phyloP scores from a whole-genome alignment of 805 yeast species.

The Saturnispora bothae region DNA sequence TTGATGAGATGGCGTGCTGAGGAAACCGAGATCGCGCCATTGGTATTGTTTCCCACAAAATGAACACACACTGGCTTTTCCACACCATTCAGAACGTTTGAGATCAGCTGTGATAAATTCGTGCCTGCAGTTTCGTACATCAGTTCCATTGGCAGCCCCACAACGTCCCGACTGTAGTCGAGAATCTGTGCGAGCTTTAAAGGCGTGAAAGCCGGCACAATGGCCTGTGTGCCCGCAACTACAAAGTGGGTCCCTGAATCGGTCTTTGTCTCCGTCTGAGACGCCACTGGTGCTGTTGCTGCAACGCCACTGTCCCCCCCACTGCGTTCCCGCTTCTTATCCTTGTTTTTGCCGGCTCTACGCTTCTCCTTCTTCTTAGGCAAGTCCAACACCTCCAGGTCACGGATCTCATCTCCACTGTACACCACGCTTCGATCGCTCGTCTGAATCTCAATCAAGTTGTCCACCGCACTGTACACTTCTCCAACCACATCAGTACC shows the following conservation, averaged over 20 bases:
- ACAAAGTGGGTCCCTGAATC: conserved; percentile 1
- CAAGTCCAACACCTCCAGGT: conserved; percentile 46
- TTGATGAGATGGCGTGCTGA: conserved; percentile 71
- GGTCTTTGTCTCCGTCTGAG: too few relatives aligned
- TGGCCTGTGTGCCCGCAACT: neutral
- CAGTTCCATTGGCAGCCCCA: conserved; percentile 34
- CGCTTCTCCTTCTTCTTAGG: conserved; percentile 14
- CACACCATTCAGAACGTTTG: conserved; percentile 64
- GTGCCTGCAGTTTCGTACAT: conserved; percentile 60
- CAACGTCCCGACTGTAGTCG: conserved; percentile 43
- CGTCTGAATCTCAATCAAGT: conserved; percentile 19
- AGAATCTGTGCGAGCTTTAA: conserved; percentile 73
- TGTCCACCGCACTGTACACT: conserved; percentile 18
- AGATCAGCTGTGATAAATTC: conserved; percentile 49
- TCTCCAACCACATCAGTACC: conserved; percentile 20
- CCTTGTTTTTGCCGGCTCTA: conserved; percentile 34
- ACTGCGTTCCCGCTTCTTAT: conserved; percentile 12
- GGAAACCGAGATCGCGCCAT: conserved; percentile 69
- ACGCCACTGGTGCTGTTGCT: neutral
- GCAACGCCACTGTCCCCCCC: conserved; percentile 2
- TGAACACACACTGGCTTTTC: conserved; percentile 67
- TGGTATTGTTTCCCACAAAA: conserved; percentile 61
- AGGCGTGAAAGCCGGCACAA: conserved; percentile 58
- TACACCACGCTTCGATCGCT: neutral
- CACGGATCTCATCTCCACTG: conserved; percentile 35